These are phyloP conservation scores for Pichia kudriavzevii DNA, from an alignment of 1,139 yeast species.

Conservation along the genomic window DNA sequence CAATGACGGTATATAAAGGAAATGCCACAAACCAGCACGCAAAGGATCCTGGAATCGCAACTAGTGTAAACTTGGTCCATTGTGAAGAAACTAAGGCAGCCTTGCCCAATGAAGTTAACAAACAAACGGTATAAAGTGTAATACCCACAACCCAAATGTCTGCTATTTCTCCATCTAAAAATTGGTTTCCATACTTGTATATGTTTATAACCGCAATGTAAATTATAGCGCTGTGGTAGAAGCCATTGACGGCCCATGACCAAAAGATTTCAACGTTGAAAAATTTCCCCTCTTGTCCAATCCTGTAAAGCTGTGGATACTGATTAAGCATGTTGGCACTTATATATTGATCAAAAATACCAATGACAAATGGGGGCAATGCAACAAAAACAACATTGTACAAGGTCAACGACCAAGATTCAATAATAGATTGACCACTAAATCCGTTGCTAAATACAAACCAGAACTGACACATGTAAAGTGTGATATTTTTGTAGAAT, in stretches of 20 bases:
- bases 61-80: slow-evolving; percentile 89
- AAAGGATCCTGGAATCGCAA: slow-evolving; percentile 95
- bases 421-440: slow-evolving; percentile 93
- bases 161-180: slow-evolving; percentile 63
- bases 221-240: slow-evolving; percentile 83
- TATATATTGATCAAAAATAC: slow-evolving; percentile 94
- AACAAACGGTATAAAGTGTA: slow-evolving; percentile 79
- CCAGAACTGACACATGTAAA: slow-evolving; percentile 98
- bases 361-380: slow-evolving; percentile 90
- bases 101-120: slow-evolving; percentile 85
- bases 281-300: slow-evolving; percentile 83
- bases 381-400: slow-evolving; percentile 96
- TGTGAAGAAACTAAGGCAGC: slow-evolving; percentile 87
- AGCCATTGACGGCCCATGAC: slow-evolving; percentile 97
- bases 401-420: slow-evolving; percentile 95
- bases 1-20: slow-evolving; percentile 81
- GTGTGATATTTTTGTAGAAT: slow-evolving; percentile 88
- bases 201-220: slow-evolving; percentile 68
- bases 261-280: slow-evolving; percentile 89
- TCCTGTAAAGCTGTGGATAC: slow-evolving; percentile 85
- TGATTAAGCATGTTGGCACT: slow-evolving; percentile 82
- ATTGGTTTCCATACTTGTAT: slow-evolving; percentile 59
- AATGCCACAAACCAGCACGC: slow-evolving; percentile 75
- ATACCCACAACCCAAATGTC: slow-evolving; percentile 98
- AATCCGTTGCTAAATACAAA: slow-evolving; percentile 86